Percentiles rank a stretch among this genome's conserved stretches.
Evolutionary conservation across 78 protist species (phyloP).

Genomic region (Goniomonas avonlea): DNA sequence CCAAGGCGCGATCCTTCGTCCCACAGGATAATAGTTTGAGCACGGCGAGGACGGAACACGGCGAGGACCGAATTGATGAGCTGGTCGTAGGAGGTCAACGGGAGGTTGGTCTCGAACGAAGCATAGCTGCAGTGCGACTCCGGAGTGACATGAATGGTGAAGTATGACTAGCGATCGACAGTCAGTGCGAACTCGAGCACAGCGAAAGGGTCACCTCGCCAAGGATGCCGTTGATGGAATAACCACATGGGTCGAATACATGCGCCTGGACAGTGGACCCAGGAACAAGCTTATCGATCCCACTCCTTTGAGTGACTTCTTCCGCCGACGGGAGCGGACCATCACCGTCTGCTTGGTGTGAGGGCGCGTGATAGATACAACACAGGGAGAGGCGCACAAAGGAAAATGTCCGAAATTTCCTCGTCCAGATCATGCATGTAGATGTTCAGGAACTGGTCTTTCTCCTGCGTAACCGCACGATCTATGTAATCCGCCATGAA

Average conservation of each 20-base stretch:
- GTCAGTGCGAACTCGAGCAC: too few species aligned
- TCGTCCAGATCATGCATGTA: slow-evolving; percentile 76
- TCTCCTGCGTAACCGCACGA: not conserved
- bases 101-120: slow-evolving; percentile 55
- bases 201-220: too few species aligned
- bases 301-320: too few species aligned
- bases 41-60: slow-evolving; percentile 10
- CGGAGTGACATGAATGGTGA: slow-evolving; percentile 75
- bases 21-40: too few species aligned
- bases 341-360: too few species aligned
- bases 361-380: too few species aligned
- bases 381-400: too few species aligned
- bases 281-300: not conserved
- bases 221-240: slow-evolving; percentile 78
- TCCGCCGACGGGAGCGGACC: too few species aligned
- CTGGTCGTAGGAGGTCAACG: slow-evolving; percentile 6
- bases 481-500: slow-evolving; percentile 56
- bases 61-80: slow-evolving; percentile 8
- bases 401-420: slow-evolving; percentile 53
- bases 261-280: not conserved
- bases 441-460: slow-evolving; percentile 39
- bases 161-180: slow-evolving; percentile 31
- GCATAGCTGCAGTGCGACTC: slow-evolving; percentile 50
- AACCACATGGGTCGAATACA: slow-evolving; percentile 89
- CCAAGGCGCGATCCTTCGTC: not conserved